Evolutionary conservation across 1,284 basidiomycete species (phyloP), one percentile per base, ranked within the genome.

Genomic region (Ganoderma lucidum): DNA sequence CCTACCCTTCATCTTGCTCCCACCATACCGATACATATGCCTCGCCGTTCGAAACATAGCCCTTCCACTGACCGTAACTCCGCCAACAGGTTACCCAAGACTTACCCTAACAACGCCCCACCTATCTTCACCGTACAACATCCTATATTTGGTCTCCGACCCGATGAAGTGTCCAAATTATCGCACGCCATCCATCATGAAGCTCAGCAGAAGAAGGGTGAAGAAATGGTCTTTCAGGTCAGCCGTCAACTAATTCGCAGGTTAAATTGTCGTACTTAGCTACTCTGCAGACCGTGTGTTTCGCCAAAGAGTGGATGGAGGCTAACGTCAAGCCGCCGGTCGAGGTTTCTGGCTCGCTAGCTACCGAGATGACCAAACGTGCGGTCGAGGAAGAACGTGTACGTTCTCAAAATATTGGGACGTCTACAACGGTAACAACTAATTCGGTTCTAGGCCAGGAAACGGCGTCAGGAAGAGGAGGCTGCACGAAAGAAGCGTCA

Each of bases 161-260:
- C 84, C 56, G 84, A 87, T 23, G 83, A 92, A 73, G 79, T 90
- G 60, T 80, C 81, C 51, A 87, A 83, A 59, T 77, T 94, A 17
- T 81, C 85, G 3, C 87, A 86, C 61, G 83, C 83, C 30, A 87
- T 94, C 58, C 87, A 89, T 63, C 79, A 82, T 0, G 90, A 93
- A 75, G 89, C 87, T 2, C 88, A 88, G 78, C 86, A 83, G 70
- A 78, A 84, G 71, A 83, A 86, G 70, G 92, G 92, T 4, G 84
- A 85, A 30, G 92, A 92, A 77, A 90, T 91, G 87, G 90, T 93
- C 44, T 92, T 93, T 77, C 86, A 90, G 81, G 90, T 91, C 41
- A 42, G 84, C 79, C 14, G 39, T 66, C 45, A 58, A 19, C 17
- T 8, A 2, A 17, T 30, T 23, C 45, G 63, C 1, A 5, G n/a